Evolutionary conservation across 176 grass and related monocot species (phyloP), one percentile per base, ranked within the genome.

Genomic region (Typha latifolia): DNA sequence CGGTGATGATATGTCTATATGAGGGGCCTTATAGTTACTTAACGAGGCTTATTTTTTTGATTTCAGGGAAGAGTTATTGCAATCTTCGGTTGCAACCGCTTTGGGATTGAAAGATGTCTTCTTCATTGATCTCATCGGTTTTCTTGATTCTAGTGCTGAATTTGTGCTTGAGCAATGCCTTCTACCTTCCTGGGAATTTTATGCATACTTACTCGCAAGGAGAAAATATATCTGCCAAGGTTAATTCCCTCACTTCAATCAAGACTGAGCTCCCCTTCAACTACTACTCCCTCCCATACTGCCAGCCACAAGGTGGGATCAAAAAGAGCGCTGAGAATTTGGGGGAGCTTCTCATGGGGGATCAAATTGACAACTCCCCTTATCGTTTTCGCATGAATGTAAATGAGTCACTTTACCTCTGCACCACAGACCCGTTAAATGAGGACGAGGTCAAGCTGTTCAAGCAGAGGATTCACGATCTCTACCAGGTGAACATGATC

Each of bases 401-500:
- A 19, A 80, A 85, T 3, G 89, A 91, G 77, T 85, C 81, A 0
- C 49, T 91, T n/a, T 88, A 82, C 71, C 74, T 91, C 12, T 91
- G 89, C 71, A 91, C 89, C 74, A 91, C 89, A 4, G 71, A 84
- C 5, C 78, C 89, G 0, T 79, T 91, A 70, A 82, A 72, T 80
- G 79, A 88, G 16, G 81, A 84, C 18, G 77, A 91, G 71, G 89
- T 81, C 0, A 77, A 86, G 27, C 78, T 91, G 50, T 72, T 85
- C 43, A 91, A 88, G 74, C 86, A 85, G 63, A 62, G 89, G 64
- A 79, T 81, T 0, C 84, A 81, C 4, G 66, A 91, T 65, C 67
- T 91, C 34, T 91, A 91, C 61, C 89, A 91, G 75, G 89, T 91
- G 14, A 91, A 91, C 81, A 88, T 91, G 89, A 23, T 91, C 31